Percentiles rank a stretch among this genome's conserved stretches.
phyloP scores from a whole-genome alignment of 768 basidiomycete species.

The Arthromyces matolae region DNA sequence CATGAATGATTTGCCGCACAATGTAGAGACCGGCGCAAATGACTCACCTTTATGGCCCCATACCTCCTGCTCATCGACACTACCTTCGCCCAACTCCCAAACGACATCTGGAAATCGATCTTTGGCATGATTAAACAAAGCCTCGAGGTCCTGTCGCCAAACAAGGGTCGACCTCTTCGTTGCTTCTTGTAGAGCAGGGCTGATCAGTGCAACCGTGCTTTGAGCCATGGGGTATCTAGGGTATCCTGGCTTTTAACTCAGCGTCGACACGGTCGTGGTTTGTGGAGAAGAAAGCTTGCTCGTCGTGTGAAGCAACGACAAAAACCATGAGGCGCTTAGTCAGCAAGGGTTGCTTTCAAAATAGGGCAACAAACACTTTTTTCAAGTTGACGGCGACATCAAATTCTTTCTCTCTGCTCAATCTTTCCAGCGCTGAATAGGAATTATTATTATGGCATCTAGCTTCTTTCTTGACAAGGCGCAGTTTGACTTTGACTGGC shows the following conservation, averaged over 20 bases:
- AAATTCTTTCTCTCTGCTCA: too few relatives aligned
- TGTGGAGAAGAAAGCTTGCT: slow-evolving; percentile 11
- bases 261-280: slow-evolving; percentile 10
- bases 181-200: slow-evolving; percentile 59
- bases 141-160: slow-evolving; percentile 81
- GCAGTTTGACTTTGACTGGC: too few relatives aligned
- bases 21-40: background rate
- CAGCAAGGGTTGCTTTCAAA: background rate
- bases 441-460: too few relatives aligned
- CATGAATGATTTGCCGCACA: background rate
- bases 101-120: slow-evolving; percentile 95
- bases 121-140: slow-evolving; percentile 78
- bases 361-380: background rate
- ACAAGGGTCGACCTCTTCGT: slow-evolving; percentile 59
- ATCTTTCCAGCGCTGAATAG: too few relatives aligned
- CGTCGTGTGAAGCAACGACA: slow-evolving; percentile 17
- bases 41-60: slow-evolving; percentile 95
- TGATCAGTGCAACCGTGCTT: slow-evolving; percentile 8
- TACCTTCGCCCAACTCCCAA: slow-evolving; percentile 69
- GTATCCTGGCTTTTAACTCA: slow-evolving; percentile 12
- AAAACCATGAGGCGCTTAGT: slow-evolving; percentile 23
- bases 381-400: background rate
- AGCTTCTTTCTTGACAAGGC: too few relatives aligned
- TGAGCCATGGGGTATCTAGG: slow-evolving; percentile 19
- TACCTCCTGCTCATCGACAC: slow-evolving; percentile 55